phyloP scores from a whole-genome alignment of 192 early-diverging fungal genomes.

The Coemansia sp. region DNA sequence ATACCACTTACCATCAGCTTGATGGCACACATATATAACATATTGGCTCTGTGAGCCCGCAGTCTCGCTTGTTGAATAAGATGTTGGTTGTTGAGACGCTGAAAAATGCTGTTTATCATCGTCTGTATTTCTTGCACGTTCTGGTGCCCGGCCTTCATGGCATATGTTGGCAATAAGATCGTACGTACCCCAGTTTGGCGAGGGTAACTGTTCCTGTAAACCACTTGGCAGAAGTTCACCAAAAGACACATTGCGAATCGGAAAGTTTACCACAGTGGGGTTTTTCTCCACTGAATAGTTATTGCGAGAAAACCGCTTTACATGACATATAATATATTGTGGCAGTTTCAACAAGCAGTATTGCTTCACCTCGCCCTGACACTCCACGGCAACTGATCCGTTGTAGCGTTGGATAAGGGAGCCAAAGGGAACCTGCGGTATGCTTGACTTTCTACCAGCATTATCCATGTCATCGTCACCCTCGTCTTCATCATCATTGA shows the following conservation, averaged over 20 bases:
- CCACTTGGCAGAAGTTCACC: conserved; percentile 60
- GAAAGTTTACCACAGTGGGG: conserved; percentile 95
- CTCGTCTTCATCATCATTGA: conserved; percentile 80
- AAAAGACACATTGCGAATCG: conserved; percentile 85
- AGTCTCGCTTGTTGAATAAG: conserved; percentile 14
- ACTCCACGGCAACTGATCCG: conserved; percentile 60
- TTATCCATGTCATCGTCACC: conserved; percentile 76
- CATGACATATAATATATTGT: conserved; percentile 84
- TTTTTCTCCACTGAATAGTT: conserved; percentile 88
- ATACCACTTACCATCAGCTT: conserved; percentile 87
- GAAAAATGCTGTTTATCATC: background rate
- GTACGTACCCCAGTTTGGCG: conserved; percentile 52
- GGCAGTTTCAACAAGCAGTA: conserved; percentile 79
- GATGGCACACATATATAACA: conserved; percentile 77
- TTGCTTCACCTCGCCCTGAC: conserved; percentile 61
- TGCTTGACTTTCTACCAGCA: conserved; percentile 28
- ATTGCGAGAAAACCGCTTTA: conserved; percentile 88
- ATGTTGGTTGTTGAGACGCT: background rate
- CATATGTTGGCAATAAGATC: conserved; percentile 90
- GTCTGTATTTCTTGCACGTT: background rate
- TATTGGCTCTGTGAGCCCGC: conserved; percentile 70
- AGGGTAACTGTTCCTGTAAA: conserved; percentile 41
- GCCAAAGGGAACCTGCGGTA: conserved; percentile 88
- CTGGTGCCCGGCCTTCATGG: conserved; percentile 75
- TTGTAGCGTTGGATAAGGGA: conserved; percentile 84